A percentile compares a stretch with the other conserved stretches of the same genome.
These are phyloP conservation scores for Tetradesmus obliquus DNA, from an alignment of 139 green algal species.

Conservation along the genomic window DNA sequence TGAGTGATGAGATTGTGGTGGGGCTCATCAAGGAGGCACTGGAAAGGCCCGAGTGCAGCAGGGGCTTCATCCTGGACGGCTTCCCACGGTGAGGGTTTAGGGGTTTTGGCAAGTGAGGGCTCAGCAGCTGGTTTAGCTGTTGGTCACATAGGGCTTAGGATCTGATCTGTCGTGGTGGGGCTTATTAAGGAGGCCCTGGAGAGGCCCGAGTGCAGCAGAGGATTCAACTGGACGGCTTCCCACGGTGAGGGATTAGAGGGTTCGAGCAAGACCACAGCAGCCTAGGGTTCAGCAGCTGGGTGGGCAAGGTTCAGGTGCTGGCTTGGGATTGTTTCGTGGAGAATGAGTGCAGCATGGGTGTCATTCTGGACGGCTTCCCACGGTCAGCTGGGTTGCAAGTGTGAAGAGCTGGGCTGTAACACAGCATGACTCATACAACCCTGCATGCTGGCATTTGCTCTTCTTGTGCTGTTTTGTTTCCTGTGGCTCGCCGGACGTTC, in stretches of 20 bases:
- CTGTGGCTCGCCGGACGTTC: not conserved
- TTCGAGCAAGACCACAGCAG: too few species aligned
- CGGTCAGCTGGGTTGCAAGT: conserved; percentile 56
- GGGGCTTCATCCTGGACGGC: conserved; percentile 98
- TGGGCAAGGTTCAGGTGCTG: not conserved
- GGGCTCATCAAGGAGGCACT: conserved; percentile 95
- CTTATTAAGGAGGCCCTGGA: conserved; percentile 89
- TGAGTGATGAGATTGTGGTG: conserved; percentile 98
- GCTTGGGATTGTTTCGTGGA: not conserved
- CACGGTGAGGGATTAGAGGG: conserved; percentile 66
- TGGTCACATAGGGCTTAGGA: too few species aligned
- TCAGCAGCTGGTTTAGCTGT: too few species aligned
- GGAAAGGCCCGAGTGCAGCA: conserved; percentile 80
- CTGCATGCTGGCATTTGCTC: not conserved
- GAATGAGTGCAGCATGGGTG: conserved; percentile 90
- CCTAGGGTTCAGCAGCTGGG: not conserved
- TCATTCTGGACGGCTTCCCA: conserved; percentile 98
- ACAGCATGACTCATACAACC: not conserved
- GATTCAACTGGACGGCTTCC: conserved; percentile 99
- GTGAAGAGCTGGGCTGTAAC: conserved; percentile 43
- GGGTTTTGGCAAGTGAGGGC: not conserved
- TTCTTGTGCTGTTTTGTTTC: not conserved
- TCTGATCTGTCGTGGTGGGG: conserved; percentile 85
- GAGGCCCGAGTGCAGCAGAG: conserved; percentile 89
- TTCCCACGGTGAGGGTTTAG: conserved; percentile 86